A percentile compares a stretch with the other conserved stretches of the same genome.
Conservation (phyloP, 2,329 filamentous ascomycete species). For the Aspergillus awamori region DNA sequence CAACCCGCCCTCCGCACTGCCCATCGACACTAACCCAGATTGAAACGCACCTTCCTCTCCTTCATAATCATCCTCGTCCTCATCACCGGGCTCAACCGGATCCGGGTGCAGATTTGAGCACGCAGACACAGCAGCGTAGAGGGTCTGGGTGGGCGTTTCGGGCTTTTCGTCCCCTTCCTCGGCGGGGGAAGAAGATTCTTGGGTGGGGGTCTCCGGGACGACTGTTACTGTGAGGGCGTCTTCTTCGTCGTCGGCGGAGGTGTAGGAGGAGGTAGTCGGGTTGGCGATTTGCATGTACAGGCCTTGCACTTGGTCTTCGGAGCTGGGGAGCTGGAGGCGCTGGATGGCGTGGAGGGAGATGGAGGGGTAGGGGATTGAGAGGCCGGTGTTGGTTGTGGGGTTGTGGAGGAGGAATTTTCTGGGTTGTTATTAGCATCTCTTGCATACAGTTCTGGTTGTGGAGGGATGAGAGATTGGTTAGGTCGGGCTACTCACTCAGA, state of each 20-base stretch:
- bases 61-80: slow-evolving; percentile 37
- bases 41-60: slow-evolving; percentile 32
- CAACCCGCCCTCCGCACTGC: slow-evolving; percentile 41
- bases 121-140: slow-evolving; percentile 50
- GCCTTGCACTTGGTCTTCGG: slow-evolving; percentile 40
- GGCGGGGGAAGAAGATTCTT: slow-evolving; percentile 10
- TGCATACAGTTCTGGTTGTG: not conserved
- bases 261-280: slow-evolving; percentile 22
- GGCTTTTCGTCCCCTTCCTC: slow-evolving; percentile 32
- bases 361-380: slow-evolving; percentile 52
- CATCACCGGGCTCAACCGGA: slow-evolving; percentile 40
- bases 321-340: slow-evolving; percentile 41
- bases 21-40: slow-evolving; percentile 41
- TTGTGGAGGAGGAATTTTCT: slow-evolving; percentile 51
- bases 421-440: slow-evolving; percentile 9
- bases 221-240: slow-evolving; percentile 48
- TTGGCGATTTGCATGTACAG: slow-evolving; percentile 53
- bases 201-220: slow-evolving; percentile 35
- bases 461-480: not conserved
- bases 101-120: slow-evolving; percentile 55
- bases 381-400: slow-evolving; percentile 35
- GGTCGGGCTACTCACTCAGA: slow-evolving; percentile 44
- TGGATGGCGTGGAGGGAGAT: slow-evolving; percentile 55
- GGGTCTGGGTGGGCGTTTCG: slow-evolving; percentile 43
- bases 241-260: slow-evolving; percentile 44